phyloP scores from a whole-genome alignment of 2,329 filamentous ascomycete genomes.

The Penicillium palitans region DNA sequence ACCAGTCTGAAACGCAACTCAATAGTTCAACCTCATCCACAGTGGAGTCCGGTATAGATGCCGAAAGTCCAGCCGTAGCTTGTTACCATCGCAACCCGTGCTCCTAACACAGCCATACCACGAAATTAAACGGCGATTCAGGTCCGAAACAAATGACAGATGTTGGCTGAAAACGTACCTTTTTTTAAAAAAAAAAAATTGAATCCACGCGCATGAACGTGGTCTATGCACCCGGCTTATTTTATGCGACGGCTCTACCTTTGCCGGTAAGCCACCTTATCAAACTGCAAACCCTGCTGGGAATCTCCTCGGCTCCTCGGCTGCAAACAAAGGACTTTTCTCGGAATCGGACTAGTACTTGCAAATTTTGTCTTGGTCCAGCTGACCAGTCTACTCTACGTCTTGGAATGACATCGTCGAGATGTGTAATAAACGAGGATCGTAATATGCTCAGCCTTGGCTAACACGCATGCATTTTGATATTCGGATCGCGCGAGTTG shows the following conservation, averaged over 20 bases:
- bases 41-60: background rate
- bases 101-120: background rate
- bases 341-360: background rate
- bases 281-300: background rate
- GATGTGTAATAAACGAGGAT: constrained; percentile 1
- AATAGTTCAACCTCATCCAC: background rate
- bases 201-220: background rate
- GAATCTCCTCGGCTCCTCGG: background rate
- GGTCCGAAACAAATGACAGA: background rate
- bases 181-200: background rate
- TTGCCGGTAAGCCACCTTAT: background rate
- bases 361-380: background rate
- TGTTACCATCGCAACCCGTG: constrained; percentile 5
- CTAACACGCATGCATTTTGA: background rate
- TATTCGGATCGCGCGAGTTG: background rate
- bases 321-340: background rate
- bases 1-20: constrained; percentile 18
- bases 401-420: background rate
- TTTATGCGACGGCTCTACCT: background rate
- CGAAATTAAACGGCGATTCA: background rate
- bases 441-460: constrained; percentile 2
- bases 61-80: background rate
- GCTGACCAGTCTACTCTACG: background rate
- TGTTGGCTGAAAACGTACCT: background rate
- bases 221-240: background rate